Percentiles rank a stretch among this genome's conserved stretches.
These are phyloP conservation scores for Abelmoschus esculentus DNA, from an alignment of 345 rosid species.

Conservation along the genomic window DNA sequence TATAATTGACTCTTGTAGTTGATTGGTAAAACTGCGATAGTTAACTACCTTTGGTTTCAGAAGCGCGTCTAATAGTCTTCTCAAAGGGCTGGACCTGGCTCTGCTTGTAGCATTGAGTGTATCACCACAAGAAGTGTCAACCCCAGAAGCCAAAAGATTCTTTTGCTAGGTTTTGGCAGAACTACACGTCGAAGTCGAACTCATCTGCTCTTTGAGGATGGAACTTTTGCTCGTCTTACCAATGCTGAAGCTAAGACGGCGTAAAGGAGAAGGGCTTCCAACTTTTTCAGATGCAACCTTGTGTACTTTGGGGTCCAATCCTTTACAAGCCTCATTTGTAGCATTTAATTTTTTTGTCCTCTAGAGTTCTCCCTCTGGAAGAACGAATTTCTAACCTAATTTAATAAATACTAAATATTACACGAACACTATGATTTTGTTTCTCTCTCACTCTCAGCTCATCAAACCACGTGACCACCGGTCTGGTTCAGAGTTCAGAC, in stretches of 20 bases:
- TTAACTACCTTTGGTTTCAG: slow-evolving; percentile 51
- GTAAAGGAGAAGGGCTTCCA: slow-evolving; percentile 75
- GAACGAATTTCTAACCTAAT: slow-evolving; percentile 24
- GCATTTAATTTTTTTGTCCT: slow-evolving; percentile 30
- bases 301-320: slow-evolving; percentile 25
- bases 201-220: slow-evolving; percentile 38
- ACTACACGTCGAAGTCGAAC: slow-evolving; percentile 21
- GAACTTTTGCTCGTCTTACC: slow-evolving; percentile 50
- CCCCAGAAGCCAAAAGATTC: slow-evolving; percentile 29
- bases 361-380: slow-evolving; percentile 19
- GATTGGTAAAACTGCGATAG: slow-evolving; percentile 31
- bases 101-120: slow-evolving; percentile 32
- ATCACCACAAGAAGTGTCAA: slow-evolving; percentile 22
- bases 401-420: no score
- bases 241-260: slow-evolving; percentile 47
- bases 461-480: slow-evolving; percentile 25
- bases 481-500: slow-evolving; percentile 44
- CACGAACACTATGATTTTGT: no score
- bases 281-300: slow-evolving; percentile 41
- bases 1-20: slow-evolving; percentile 28
- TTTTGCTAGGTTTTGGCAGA: slow-evolving; percentile 36
- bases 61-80: slow-evolving; percentile 72
- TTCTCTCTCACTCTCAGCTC: slow-evolving; percentile 29
- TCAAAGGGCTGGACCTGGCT: slow-evolving; percentile 74
- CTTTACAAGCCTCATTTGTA: slow-evolving; percentile 25